Conservation (phyloP, 2,329 filamentous ascomycete species). For the Ceratocystis lukuohia region DNA sequence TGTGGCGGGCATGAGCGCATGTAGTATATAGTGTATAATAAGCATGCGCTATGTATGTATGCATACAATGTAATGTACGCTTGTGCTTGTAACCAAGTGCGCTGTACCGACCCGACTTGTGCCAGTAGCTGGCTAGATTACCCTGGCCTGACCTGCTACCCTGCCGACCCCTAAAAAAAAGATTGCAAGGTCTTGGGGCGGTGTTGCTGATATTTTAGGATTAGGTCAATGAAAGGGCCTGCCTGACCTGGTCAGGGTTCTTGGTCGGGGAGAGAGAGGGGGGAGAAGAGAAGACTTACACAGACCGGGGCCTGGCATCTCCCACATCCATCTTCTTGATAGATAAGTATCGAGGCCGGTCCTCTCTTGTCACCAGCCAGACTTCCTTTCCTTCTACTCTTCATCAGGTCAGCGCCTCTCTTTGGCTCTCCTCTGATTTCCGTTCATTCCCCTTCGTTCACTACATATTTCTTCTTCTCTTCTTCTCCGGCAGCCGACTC, state of each 20-base stretch:
- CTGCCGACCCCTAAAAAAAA: background rate
- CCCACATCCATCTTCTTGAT: background rate
- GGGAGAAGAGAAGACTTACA: background rate
- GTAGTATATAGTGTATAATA: background rate
- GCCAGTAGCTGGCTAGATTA: too few species aligned
- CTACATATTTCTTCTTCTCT: background rate
- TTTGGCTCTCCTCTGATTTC: constrained; percentile 4
- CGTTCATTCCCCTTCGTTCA: constrained; percentile 1
- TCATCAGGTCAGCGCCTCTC: constrained; percentile 10
- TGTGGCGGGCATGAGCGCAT: background rate
- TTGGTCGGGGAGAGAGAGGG: background rate
- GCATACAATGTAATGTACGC: background rate
- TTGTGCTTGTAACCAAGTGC: background rate
- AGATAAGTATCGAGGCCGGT: constrained; percentile 1
- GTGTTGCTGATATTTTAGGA: constrained; percentile 1
- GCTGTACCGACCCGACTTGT: background rate
- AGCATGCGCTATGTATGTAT: too few species aligned
- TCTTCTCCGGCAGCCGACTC: constrained; percentile 2
- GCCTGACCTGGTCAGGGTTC: background rate
- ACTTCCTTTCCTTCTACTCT: background rate
- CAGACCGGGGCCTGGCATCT: background rate
- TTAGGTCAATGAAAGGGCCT: background rate
- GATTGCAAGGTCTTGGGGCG: constrained; percentile 1
- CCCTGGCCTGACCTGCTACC: too few species aligned
- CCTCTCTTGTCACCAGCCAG: background rate